Evolutionary conservation across 2,329 filamentous ascomycete species (phyloP).

Genomic region (Tolypocladium endophyticum): DNA sequence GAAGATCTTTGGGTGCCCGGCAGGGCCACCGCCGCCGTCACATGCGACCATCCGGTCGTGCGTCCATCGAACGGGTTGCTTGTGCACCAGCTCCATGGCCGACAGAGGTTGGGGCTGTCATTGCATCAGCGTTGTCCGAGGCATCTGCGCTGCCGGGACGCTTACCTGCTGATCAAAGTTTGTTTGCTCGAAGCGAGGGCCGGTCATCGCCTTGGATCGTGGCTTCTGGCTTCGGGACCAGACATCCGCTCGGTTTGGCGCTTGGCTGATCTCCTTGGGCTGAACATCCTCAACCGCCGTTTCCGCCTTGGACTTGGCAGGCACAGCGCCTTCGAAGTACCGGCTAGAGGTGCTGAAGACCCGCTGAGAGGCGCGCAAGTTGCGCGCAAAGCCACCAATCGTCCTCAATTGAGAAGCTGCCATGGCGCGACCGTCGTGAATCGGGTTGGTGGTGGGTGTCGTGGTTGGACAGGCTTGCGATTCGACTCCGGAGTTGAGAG

Average conservation of each 20-base stretch:
- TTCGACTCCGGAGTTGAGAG: background rate
- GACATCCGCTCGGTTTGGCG: conserved; percentile 70
- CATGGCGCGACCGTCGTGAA: conserved; percentile 18
- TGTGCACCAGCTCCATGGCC: conserved; percentile 92
- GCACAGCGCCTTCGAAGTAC: conserved; percentile 32
- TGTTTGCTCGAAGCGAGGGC: conserved; percentile 94
- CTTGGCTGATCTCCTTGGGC: conserved; percentile 54
- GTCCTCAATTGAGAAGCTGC: conserved; percentile 36
- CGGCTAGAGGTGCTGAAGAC: conserved; percentile 38
- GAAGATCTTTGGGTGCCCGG: conserved; percentile 86
- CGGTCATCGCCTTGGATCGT: conserved; percentile 75
- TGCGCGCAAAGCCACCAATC: conserved; percentile 31
- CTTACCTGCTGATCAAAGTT: conserved; percentile 85
- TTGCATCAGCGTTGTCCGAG: conserved; percentile 9
- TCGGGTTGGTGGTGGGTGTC: background rate
- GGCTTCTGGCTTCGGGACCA: conserved; percentile 86
- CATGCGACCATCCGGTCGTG: conserved; percentile 74
- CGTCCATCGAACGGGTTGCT: conserved; percentile 88
- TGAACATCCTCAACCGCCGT: conserved; percentile 30
- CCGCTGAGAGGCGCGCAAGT: conserved; percentile 31
- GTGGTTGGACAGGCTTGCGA: background rate
- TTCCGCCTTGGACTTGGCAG: conserved; percentile 26
- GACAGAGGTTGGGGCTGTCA: conserved; percentile 73
- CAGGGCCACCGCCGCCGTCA: conserved; percentile 82
- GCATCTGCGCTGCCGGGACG: background rate